These are phyloP conservation scores for Arthroderma sp. DNA, from an alignment of 2,329 filamentous ascomycete genomes.

Conservation along the genomic window DNA sequence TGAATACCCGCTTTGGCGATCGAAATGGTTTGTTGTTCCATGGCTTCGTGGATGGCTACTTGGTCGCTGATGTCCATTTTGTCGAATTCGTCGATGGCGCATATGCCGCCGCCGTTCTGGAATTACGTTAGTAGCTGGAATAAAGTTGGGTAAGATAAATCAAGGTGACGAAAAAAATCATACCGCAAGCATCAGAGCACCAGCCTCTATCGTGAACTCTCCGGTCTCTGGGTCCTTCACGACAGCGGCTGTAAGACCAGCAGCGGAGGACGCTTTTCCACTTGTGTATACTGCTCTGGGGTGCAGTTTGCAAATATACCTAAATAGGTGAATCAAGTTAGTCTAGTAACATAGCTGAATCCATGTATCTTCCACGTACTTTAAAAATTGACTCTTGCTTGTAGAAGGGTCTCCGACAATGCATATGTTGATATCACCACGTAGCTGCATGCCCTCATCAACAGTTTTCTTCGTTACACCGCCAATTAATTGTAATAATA, in stretches of 20 bases:
- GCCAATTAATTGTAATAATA: slow-evolving; percentile 89
- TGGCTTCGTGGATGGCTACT: slow-evolving; percentile 98
- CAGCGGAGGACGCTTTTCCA: slow-evolving; percentile 91
- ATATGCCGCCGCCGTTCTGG: slow-evolving; percentile 71
- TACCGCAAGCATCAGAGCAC: slow-evolving; percentile 85
- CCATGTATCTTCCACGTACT: slow-evolving; percentile 33
- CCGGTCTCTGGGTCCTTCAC: slow-evolving; percentile 98
- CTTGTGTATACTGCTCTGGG: slow-evolving; percentile 95
- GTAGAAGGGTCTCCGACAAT: slow-evolving; percentile 95
- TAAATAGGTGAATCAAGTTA: slow-evolving; percentile 12
- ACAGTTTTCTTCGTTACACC: slow-evolving; percentile 84
- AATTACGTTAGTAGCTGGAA: slow-evolving; percentile 3
- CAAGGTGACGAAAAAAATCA: slow-evolving; percentile 6
- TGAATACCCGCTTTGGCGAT: slow-evolving; percentile 98
- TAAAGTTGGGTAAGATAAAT: too few relatives aligned
- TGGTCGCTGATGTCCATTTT: slow-evolving; percentile 98
- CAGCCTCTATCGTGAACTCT: slow-evolving; percentile 96
- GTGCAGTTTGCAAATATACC: slow-evolving; percentile 90
- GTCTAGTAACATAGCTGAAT: too few relatives aligned
- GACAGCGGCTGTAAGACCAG: slow-evolving; percentile 91
- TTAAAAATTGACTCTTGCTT: slow-evolving; percentile 94
- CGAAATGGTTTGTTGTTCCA: slow-evolving; percentile 99
- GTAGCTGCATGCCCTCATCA: slow-evolving; percentile 76
- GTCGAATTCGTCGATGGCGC: slow-evolving; percentile 97
- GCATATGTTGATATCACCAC: slow-evolving; percentile 97